These are phyloP conservation scores for Wallacemonas sp. DNA, from an alignment of 208 protist species.

Conservation along the genomic window DNA sequence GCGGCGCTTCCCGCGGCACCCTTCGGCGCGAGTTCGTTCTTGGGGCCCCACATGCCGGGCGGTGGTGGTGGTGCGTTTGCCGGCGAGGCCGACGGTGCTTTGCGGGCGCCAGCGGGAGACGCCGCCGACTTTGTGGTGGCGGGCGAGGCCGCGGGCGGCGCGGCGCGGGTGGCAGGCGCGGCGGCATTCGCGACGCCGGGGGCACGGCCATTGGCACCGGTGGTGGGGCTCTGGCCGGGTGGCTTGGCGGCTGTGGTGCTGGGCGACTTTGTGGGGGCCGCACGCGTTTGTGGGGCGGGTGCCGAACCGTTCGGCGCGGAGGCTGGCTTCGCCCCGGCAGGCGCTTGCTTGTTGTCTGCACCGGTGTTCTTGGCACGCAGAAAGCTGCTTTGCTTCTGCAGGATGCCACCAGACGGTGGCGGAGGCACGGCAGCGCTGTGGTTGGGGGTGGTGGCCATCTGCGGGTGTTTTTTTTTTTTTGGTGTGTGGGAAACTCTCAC, in stretches of 20 bases:
- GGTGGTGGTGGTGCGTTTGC: neutral
- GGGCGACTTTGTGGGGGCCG: neutral
- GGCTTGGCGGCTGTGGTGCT: neutral
- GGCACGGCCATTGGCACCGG: neutral
- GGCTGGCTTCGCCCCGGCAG: neutral
- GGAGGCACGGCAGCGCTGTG: constrained; percentile 1
- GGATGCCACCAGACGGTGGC: constrained; percentile 22
- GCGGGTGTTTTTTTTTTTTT: neutral
- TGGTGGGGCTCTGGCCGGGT: neutral
- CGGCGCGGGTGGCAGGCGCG: neutral
- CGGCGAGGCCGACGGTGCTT: neutral
- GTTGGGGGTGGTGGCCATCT: constrained; percentile 11
- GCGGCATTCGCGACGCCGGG: neutral
- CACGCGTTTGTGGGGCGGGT: neutral
- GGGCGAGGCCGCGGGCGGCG: neutral
- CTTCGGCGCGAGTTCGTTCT: constrained; percentile 13
- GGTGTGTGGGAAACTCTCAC: neutral
- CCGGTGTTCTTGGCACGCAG: constrained; percentile 13
- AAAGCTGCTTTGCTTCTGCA: constrained; percentile 32
- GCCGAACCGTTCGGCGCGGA: neutral
- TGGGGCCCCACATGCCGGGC: constrained; percentile 17
- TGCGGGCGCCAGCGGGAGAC: constrained; percentile 1
- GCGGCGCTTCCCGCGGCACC: neutral
- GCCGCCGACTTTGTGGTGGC: constrained; percentile 14
- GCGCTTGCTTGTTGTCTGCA: neutral